These are phyloP conservation scores for Centaurea solstitialis DNA, from an alignment of 129 eudicot species.

Conservation along the genomic window DNA sequence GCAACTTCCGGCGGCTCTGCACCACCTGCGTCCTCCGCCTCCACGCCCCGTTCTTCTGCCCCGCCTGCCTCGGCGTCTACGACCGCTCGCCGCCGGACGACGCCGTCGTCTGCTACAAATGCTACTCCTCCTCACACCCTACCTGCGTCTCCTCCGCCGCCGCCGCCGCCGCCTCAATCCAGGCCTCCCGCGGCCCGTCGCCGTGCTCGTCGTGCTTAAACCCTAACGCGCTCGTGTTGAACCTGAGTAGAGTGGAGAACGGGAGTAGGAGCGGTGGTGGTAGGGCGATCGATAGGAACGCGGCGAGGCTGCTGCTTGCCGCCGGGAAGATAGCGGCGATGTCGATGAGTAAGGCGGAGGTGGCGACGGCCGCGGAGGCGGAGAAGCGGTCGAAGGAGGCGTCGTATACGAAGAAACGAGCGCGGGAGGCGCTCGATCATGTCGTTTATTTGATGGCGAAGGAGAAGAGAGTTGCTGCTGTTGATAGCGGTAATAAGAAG, in stretches of 20 bases:
- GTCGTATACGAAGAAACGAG: slow-evolving; percentile 56
- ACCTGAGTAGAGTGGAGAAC: slow-evolving; percentile 28
- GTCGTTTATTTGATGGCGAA: slow-evolving; percentile 42
- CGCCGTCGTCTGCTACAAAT: slow-evolving; percentile 61
- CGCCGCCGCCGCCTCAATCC: slow-evolving; percentile 14
- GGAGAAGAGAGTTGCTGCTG: slow-evolving; percentile 40
- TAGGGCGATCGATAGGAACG: slow-evolving; percentile 48
- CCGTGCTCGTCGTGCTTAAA: slow-evolving; percentile 53
- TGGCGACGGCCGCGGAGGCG: slow-evolving; percentile 47
- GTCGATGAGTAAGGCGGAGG: slow-evolving; percentile 62
- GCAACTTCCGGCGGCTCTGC: slow-evolving; percentile 74
- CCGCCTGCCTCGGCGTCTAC: slow-evolving; percentile 67
- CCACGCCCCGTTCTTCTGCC: slow-evolving; percentile 76
- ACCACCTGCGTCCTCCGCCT: slow-evolving; percentile 82
- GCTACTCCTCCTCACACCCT: slow-evolving; percentile 70
- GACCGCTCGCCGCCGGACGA: slow-evolving; percentile 34
- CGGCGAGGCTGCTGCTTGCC: slow-evolving; percentile 53
- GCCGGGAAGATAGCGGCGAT: slow-evolving; percentile 57
- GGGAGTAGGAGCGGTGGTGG: slow-evolving; percentile 14
- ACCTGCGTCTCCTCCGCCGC: slow-evolving; percentile 40
- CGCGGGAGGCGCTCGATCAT: slow-evolving; percentile 65
- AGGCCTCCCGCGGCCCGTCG: slow-evolving; percentile 36
- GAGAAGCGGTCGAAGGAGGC: slow-evolving; percentile 73
- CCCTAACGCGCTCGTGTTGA: slow-evolving; percentile 57
- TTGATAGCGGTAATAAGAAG: slow-evolving; percentile 27